These are phyloP conservation scores for Ustilago cynodontis DNA, from an alignment of 1,284 basidiomycete species.

Conservation along the genomic window DNA sequence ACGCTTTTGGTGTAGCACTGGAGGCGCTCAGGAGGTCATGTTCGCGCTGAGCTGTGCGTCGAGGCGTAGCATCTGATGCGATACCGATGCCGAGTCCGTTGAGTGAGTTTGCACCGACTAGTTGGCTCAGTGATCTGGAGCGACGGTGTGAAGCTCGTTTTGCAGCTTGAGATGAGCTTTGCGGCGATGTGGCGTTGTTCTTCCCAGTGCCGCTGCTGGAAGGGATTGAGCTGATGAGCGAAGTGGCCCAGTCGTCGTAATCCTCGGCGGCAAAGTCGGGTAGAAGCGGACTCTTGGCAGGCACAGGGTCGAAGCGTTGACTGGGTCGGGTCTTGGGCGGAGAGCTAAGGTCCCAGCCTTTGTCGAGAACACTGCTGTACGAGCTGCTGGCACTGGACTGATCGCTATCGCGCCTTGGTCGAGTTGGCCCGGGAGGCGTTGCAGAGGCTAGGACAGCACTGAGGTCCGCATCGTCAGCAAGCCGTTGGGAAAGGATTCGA, in stretches of 20 bases:
- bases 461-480: constrained; percentile 32
- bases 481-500: constrained; percentile 28
- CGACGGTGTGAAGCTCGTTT: constrained; percentile 23
- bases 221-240: constrained; percentile 47
- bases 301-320: constrained; percentile 14
- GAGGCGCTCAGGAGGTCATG: constrained; percentile 16
- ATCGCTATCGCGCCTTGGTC: constrained; percentile 22
- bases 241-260: constrained; percentile 50
- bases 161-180: neutral
- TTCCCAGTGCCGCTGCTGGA: neutral
- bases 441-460: constrained; percentile 19
- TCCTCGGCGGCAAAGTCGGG: constrained; percentile 52
- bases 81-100: constrained; percentile 43
- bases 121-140: constrained; percentile 22
- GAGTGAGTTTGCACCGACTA: constrained; percentile 14
- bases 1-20: constrained; percentile 40
- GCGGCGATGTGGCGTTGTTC: neutral
- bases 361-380: constrained; percentile 56
- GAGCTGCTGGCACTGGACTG: constrained; percentile 54
- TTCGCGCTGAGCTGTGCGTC: constrained; percentile 15
- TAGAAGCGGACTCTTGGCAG: constrained; percentile 46
- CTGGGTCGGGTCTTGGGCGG: constrained; percentile 10
- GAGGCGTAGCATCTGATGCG: constrained; percentile 27
- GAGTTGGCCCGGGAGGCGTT: constrained; percentile 1
- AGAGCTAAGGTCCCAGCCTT: constrained; percentile 48